These are phyloP conservation scores for Neurospora tetrasperma DNA, from an alignment of 495 filamentous ascomycete genomes.

Conservation along the genomic window DNA sequence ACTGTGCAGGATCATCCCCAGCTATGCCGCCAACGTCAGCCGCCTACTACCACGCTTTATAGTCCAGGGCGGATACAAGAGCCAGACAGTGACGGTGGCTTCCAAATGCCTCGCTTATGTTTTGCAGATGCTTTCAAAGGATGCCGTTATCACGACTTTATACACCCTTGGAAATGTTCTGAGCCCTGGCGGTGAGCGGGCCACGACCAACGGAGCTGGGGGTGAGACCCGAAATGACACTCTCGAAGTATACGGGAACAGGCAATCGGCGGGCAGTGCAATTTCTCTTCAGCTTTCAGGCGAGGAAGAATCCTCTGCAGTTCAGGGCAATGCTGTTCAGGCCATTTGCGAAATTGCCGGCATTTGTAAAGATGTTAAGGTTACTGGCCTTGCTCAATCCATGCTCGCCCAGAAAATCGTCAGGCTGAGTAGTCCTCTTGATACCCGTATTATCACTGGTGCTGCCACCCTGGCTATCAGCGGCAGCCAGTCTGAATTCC, in stretches of 20 bases:
- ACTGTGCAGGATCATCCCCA: constrained; percentile 60
- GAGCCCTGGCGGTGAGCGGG: constrained; percentile 51
- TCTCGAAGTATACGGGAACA: constrained; percentile 38
- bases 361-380: constrained; percentile 75
- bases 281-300: constrained; percentile 61
- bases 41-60: constrained; percentile 77
- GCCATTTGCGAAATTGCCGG: constrained; percentile 81
- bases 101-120: constrained; percentile 73
- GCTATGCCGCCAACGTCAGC: constrained; percentile 63
- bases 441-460: constrained; percentile 74
- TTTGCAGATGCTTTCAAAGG: constrained; percentile 71
- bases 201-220: constrained; percentile 24
- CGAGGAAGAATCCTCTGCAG: constrained; percentile 61
- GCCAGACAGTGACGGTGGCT: constrained; percentile 57
- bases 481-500: constrained; percentile 68
- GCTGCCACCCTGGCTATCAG: constrained; percentile 65
- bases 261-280: constrained; percentile 60
- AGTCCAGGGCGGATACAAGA: constrained; percentile 61
- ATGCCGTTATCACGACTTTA: constrained; percentile 86
- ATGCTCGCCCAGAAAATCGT: constrained; percentile 91
- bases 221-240: constrained; percentile 26
- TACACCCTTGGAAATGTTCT: constrained; percentile 91
- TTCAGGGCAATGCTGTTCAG: constrained; percentile 74
- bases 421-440: constrained; percentile 64
- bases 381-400: constrained; percentile 86